Evolutionary conservation across 805 yeast genomes (phyloP), one percentile per base, ranked within the genome.

Genomic region (Candida gorgasii): DNA sequence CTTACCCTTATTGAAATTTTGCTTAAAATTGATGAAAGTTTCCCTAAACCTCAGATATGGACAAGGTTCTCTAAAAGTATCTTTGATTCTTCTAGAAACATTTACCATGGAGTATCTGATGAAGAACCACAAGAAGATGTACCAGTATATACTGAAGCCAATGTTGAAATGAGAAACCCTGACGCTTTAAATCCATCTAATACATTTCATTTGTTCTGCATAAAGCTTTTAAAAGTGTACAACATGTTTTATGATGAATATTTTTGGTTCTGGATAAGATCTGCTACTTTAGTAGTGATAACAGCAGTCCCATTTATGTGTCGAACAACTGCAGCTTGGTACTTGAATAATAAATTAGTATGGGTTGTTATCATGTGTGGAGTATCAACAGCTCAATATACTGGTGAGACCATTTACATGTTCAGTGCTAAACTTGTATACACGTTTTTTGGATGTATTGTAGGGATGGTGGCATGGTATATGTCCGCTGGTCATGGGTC

Each of bases 391-490:
- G 43, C 59, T 3, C 64, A 63, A 26, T 55, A 57, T 22, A 54
- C 65, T 8, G 68, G 66, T 0, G 60, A 61, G 42, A 59, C 65
- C 14, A 50, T 61, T 4, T 63, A 62, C 41, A 48, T 49, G 15
- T 57, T 52, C 33, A 18, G 50, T 8, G 51, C 57, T 28, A 61
- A 59, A 42, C 32, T 62, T n/a, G 45, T 48, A 2, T 58, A 55
- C 28, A 43, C 66, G 1, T 56, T 63, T 38, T 50, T 55, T 44
- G 69, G 69, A 1, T 55, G 60, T 30, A 24, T 64, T 5, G 24
- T 54, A 12, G 69, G 68, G 1, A 46, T 60, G 54, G 57, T 62
- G 5, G 56, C 57, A 0, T 64, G 71, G 71, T 65, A 65, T 41
- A 61, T 65, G 16, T 59, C 66, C 2, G 44, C 60, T 16, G 71